Percentiles rank a stretch among this genome's conserved stretches.
Conservation (phyloP, 2,329 filamentous ascomycete genomes). For the Bisporella sp. region DNA sequence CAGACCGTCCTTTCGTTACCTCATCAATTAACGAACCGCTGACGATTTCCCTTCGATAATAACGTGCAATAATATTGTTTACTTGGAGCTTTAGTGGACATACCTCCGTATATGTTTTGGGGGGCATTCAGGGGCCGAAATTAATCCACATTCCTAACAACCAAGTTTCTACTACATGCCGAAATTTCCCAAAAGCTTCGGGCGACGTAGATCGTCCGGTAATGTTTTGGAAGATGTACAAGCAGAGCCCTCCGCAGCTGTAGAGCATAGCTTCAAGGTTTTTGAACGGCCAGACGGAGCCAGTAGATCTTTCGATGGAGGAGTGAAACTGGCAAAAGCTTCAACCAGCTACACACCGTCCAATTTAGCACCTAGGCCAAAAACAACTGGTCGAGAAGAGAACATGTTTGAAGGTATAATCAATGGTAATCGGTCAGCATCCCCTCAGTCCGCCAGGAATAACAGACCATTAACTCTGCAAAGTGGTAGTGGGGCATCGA, state of each 20-base stretch:
- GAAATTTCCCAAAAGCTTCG: conserved; percentile 28
- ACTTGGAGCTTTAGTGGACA: no score
- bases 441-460: not conserved
- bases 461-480: conserved; percentile 12
- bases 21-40: conserved; percentile 8
- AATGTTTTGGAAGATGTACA: conserved; percentile 23
- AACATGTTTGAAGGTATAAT: conserved; percentile 27
- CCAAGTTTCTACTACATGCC: conserved; percentile 25
- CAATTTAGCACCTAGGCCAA: conserved; percentile 10
- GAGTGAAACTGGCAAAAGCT: conserved; percentile 20
- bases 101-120: no score
- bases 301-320: conserved; percentile 26
- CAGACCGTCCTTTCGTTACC: conserved; percentile 21
- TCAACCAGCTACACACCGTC: not conserved
- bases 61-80: no score
- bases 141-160: conserved; percentile 2
- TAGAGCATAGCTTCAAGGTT: conserved; percentile 26
- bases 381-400: conserved; percentile 23
- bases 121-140: not conserved
- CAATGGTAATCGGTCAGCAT: conserved; percentile 27
- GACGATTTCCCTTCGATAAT: not conserved
- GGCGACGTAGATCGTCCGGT: conserved; percentile 27
- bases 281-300: conserved; percentile 23
- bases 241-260: conserved; percentile 10
- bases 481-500: conserved; percentile 29